Evolutionary conservation across 208 protist genomes (phyloP), one percentile per base, ranked within the genome.

Genomic region (Porcisia hertigi): DNA sequence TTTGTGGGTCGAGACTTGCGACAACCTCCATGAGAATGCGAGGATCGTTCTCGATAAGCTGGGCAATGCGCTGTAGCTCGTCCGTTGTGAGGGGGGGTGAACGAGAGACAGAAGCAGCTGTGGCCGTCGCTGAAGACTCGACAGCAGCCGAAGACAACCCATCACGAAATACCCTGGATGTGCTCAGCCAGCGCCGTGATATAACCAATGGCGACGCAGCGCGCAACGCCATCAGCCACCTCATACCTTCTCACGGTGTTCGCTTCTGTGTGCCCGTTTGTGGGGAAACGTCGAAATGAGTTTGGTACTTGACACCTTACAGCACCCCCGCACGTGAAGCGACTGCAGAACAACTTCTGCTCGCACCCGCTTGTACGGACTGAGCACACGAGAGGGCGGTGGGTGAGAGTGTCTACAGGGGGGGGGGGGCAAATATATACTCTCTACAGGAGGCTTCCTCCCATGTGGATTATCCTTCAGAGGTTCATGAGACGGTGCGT

Each of bases 11-110:
- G 58, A 97, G 75, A 66, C 87, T 86, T 9, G 87, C 87, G 12
- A 97, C 82, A 63, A 96, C 84, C 62, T 95, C 90, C 74, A 94
- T 89, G 43, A 97, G 83, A 66, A 97, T 85, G 58, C 86, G 85
- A 5, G 91, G 92, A 69, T 96, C 89, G 69, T 91, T 90, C 72
- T 97, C 90, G n/a, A 97, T 82, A 18, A 93, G 67, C 11, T 81
- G 77, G 6, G 86, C 85, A 57, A 97, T 89, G 45, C 83, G 82
- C 43, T 88, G 83, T 14, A 94, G 74, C 71, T 97, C 92, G 14
- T 88, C 79, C 8, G 74, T 5, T 1, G 85, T 81, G 23, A 92
- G 79, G 3, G 76, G n/a, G 18, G 41, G 47, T 49, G 57, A 34
- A 1, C 30, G 23, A 62, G 49, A 7, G 45, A 9, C 20, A 49